Conservation (phyloP, 371 early-diverging fungal species). For the Apophysomyces elegans region DNA sequence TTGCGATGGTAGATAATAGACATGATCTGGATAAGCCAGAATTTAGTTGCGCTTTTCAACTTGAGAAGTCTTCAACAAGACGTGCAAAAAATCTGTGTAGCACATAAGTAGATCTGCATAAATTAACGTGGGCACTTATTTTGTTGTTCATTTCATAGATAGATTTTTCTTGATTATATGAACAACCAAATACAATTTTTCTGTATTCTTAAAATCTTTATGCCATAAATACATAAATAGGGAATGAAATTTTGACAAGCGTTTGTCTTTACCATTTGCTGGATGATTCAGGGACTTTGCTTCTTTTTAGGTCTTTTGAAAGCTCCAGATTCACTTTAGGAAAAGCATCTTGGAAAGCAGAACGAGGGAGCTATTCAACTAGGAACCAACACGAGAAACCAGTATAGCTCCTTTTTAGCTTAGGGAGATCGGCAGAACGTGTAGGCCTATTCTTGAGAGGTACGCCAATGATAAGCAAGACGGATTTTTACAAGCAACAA, state of each 20-base stretch:
- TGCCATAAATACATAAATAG: not conserved
- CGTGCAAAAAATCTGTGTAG: not conserved
- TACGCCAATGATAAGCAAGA: not conserved
- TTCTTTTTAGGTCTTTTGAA: not conserved
- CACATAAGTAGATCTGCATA: no score
- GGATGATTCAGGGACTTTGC: not conserved
- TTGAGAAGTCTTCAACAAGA: not conserved
- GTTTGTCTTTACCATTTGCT: not conserved
- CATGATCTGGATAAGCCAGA: no score
- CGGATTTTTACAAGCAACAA: not conserved
- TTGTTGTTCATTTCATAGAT: no score
- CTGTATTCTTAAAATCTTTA: not conserved
- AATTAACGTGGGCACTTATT: no score
- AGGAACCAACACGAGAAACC: conserved; percentile 5
- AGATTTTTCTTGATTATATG: no score
- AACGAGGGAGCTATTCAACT: conserved; percentile 8
- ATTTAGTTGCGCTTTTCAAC: not conserved
- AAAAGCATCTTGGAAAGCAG: not conserved
- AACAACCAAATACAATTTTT: not conserved
- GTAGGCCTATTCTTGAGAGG: not conserved
- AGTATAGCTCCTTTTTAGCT: not conserved
- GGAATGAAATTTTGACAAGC: not conserved
- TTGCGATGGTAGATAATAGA: no score
- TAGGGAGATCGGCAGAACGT: conserved; percentile 7
- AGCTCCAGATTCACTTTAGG: not conserved